Evolutionary conservation across 1,139 yeast species (phyloP).

Genomic region (Hyphopichia buzzinii): DNA sequence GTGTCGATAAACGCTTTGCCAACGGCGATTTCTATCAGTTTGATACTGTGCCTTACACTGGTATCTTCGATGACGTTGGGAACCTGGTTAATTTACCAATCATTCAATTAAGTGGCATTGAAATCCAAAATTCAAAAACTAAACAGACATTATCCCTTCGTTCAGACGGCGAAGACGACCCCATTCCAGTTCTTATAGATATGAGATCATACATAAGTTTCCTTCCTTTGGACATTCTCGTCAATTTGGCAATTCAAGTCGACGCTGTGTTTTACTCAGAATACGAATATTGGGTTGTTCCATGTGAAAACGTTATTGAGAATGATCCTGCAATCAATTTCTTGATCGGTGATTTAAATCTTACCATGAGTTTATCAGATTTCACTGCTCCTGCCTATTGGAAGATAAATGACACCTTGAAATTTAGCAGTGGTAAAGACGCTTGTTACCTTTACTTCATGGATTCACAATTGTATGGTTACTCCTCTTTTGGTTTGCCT

Average conservation of each 20-base stretch:
- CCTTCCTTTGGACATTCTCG: slow-evolving; percentile 58
- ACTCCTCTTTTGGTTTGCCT: slow-evolving; percentile 58
- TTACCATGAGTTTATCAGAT: slow-evolving; percentile 53
- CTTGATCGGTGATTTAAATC: slow-evolving; percentile 49
- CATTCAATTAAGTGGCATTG: slow-evolving; percentile 53
- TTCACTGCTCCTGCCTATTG: slow-evolving; percentile 42
- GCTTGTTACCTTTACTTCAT: slow-evolving; percentile 63
- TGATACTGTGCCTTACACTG: slow-evolving; percentile 43
- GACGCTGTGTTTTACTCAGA: slow-evolving; percentile 63
- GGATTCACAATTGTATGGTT: slow-evolving; percentile 53
- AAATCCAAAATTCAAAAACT: slow-evolving; percentile 43
- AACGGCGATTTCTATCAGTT: slow-evolving; percentile 47
- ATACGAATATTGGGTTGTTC: slow-evolving; percentile 61
- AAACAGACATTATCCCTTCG: slow-evolving; percentile 34
- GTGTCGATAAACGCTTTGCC: slow-evolving; percentile 47
- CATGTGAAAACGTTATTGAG: slow-evolving; percentile 45
- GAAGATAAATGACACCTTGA: slow-evolving; percentile 17
- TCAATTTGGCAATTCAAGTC: slow-evolving; percentile 69
- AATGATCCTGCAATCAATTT: slow-evolving; percentile 55
- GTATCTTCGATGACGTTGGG: slow-evolving; percentile 21
- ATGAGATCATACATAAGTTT: slow-evolving; percentile 51
- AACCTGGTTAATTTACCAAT: slow-evolving; percentile 44
- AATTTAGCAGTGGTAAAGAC: slow-evolving; percentile 50
- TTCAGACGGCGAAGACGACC: slow-evolving; percentile 19
- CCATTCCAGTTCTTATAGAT: slow-evolving; percentile 62